phyloP scores from a whole-genome alignment of 2,329 filamentous ascomycete species.

The Ambrosiella cleistominuta region DNA sequence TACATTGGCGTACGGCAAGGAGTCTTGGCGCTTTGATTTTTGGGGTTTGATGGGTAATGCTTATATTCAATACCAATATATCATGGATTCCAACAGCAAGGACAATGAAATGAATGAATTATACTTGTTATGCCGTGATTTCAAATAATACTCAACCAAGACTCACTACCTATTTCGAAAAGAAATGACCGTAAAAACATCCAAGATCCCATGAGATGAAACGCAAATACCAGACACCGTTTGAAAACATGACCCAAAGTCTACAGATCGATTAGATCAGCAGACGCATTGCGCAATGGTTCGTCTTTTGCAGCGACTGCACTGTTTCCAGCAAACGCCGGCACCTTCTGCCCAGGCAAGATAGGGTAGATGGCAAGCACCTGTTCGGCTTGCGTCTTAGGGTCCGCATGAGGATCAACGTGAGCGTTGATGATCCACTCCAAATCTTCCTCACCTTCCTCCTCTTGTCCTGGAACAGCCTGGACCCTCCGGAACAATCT shows the following conservation, averaged over 20 bases:
- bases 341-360: conserved; percentile 52
- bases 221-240: too few species aligned
- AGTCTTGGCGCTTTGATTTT: background rate
- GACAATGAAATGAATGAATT: background rate
- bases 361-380: conserved; percentile 78
- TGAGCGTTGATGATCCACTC: conserved; percentile 89
- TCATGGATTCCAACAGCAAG: background rate
- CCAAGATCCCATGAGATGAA: too few species aligned
- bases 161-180: too few species aligned
- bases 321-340: conserved; percentile 26
- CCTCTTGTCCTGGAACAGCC: conserved; percentile 49
- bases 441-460: conserved; percentile 72
- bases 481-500: conserved; percentile 64
- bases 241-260: background rate
- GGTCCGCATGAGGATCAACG: conserved; percentile 52
- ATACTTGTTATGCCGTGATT: too few species aligned
- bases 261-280: conserved; percentile 12
- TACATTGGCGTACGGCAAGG: conserved; percentile 1
- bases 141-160: too few species aligned
- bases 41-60: background rate
- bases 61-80: background rate
- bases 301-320: background rate
- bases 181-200: too few species aligned
- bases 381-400: conserved; percentile 46
- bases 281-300: conserved; percentile 5